Conservation (phyloP, 2,329 filamentous ascomycete genomes). For the Ophiocordyceps camponoti-floridani region DNA sequence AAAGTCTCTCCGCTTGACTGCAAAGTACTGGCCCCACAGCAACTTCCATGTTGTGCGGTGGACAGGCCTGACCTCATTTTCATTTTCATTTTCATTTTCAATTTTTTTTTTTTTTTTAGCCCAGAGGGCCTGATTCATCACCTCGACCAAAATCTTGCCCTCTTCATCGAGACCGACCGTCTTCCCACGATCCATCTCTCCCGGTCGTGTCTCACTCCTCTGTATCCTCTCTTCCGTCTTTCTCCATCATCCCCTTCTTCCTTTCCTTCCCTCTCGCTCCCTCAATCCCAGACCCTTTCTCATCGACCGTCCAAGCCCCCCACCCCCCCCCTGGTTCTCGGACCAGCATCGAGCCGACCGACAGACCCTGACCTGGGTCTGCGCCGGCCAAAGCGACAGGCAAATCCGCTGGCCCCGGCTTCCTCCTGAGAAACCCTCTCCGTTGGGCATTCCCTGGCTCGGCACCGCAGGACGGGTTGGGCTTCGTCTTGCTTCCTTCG, state of each 20-base stretch:
- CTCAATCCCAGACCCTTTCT: background rate
- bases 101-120: background rate
- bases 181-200: background rate
- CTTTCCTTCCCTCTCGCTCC: background rate
- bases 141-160: background rate
- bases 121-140: background rate
- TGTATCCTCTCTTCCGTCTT: background rate
- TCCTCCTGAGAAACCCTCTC: background rate
- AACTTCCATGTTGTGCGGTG: background rate
- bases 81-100: no score
- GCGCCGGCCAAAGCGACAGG: slow-evolving; percentile 1
- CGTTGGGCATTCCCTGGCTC: slow-evolving; percentile 3
- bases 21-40: background rate
- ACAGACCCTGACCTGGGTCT: background rate
- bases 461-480: slow-evolving; percentile 8
- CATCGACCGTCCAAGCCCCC: background rate
- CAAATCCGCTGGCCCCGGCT: background rate
- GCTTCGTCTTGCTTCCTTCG: slow-evolving; percentile 1
- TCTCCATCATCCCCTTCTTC: background rate
- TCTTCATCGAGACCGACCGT: background rate
- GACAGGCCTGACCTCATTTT: no score
- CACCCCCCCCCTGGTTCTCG: slow-evolving; percentile 2
- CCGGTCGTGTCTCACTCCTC: background rate
- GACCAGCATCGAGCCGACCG: slow-evolving; percentile 4
- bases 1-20: background rate